Evolutionary conservation across 495 filamentous ascomycete species (phyloP).

Genomic region (Trichoderma virens): DNA sequence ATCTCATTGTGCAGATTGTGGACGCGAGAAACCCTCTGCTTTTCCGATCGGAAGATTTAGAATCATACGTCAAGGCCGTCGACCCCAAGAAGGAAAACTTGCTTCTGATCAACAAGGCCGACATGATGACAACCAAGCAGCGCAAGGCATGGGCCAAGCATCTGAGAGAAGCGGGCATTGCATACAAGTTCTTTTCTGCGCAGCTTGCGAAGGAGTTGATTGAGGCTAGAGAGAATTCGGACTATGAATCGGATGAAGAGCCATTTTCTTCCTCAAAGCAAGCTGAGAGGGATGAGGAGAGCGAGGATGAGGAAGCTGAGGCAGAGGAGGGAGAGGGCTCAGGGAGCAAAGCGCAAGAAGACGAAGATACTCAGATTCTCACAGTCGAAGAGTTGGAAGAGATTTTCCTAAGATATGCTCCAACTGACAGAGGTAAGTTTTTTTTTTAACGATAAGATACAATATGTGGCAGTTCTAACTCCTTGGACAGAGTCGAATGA

Average conservation of each 20-base stretch:
- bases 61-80: slow-evolving; percentile 89
- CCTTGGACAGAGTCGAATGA: slow-evolving; percentile 32
- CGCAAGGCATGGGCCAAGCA: slow-evolving; percentile 80
- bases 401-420: slow-evolving; percentile 72
- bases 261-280: slow-evolving; percentile 21
- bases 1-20: slow-evolving; percentile 96
- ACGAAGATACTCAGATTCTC: slow-evolving; percentile 65
- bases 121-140: slow-evolving; percentile 94
- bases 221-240: slow-evolving; percentile 51
- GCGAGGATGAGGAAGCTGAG: slow-evolving; percentile 30
- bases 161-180: slow-evolving; percentile 72
- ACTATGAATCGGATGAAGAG: slow-evolving; percentile 42
- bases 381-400: slow-evolving; percentile 87
- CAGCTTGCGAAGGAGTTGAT: slow-evolving; percentile 81
- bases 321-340: slow-evolving; percentile 33
- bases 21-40: slow-evolving; percentile 92
- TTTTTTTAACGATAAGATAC: neutral
- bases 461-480: slow-evolving; percentile 2
- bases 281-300: slow-evolving; percentile 26
- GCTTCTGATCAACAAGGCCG: slow-evolving; percentile 94
- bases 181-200: slow-evolving; percentile 94
- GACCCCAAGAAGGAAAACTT: slow-evolving; percentile 83
- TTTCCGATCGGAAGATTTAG: slow-evolving; percentile 90
- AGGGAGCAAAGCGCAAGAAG: slow-evolving; percentile 33
- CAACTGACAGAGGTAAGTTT: slow-evolving; percentile 43